These are phyloP conservation scores for Pisolithus tinctorius DNA, from an alignment of 768 basidiomycete genomes.

Conservation along the genomic window DNA sequence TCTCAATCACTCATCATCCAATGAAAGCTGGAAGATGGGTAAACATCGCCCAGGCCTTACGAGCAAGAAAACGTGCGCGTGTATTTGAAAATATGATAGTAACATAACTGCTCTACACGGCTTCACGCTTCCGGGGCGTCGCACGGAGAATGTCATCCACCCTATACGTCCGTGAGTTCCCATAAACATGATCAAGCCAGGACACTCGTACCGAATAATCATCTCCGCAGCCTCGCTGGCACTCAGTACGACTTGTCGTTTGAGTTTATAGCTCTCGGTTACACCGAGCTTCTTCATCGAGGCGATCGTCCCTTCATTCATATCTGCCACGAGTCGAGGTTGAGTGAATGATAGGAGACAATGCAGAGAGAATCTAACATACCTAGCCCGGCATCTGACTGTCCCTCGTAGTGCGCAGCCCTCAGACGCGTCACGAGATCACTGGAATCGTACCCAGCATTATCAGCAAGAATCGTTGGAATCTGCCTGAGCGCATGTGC, in stretches of 20 bases:
- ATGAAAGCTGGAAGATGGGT: background rate
- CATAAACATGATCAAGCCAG: background rate
- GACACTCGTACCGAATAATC: constrained; percentile 74
- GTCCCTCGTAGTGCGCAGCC: constrained; percentile 91
- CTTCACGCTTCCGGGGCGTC: constrained; percentile 81
- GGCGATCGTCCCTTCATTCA: constrained; percentile 78
- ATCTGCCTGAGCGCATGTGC: constrained; percentile 86
- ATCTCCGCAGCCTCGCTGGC: constrained; percentile 97
- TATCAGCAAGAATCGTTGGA: constrained; percentile 94
- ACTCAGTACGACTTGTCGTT: constrained; percentile 89
- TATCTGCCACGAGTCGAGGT: constrained; percentile 45
- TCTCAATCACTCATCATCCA: background rate
- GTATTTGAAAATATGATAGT: background rate
- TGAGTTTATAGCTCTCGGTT: constrained; percentile 96
- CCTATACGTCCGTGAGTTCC: constrained; percentile 30
- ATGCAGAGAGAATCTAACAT: constrained; percentile 21
- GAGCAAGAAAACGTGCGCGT: too few species aligned
- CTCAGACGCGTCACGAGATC: constrained; percentile 86
- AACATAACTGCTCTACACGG: constrained; percentile 36
- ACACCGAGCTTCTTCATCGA: constrained; percentile 87
- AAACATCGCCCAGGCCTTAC: background rate
- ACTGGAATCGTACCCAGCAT: constrained; percentile 96
- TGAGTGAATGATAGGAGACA: background rate
- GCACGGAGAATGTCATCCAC: constrained; percentile 90
- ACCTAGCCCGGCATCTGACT: constrained; percentile 84